A percentile compares a stretch with the other conserved stretches of the same genome.
Conservation (phyloP, 371 early-diverging fungal species). For the Funneliformis caledonium region DNA sequence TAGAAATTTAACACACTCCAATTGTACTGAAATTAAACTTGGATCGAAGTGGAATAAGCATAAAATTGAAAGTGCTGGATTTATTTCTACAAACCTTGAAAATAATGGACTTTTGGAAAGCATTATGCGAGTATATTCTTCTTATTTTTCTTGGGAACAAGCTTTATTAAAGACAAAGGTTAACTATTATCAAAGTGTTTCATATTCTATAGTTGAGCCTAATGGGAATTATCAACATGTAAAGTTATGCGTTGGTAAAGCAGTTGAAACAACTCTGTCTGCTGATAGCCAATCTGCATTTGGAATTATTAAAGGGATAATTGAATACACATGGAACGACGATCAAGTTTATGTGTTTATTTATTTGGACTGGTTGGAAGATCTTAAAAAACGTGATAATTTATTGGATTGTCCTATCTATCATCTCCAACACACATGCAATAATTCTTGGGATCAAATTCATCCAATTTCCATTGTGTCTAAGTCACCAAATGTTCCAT, state of each 20-base stretch:
- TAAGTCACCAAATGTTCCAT: background rate
- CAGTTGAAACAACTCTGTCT: conserved; percentile 4
- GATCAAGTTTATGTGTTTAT: no score
- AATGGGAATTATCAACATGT: background rate
- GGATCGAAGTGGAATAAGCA: background rate
- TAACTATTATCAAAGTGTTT: conserved; percentile 4
- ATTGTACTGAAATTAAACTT: conserved; percentile 4
- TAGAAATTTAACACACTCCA: background rate
- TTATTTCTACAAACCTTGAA: background rate
- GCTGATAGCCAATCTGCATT: no score
- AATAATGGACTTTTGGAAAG: conserved; percentile 3
- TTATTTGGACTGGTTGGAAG: no score
- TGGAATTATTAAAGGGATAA: no score
- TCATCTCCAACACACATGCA: no score
- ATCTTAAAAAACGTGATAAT: no score
- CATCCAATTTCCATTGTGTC: no score
- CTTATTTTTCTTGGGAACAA: background rate
- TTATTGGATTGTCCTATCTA: no score
- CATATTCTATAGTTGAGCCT: conserved; percentile 1
- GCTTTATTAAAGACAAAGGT: background rate
- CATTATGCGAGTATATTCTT: background rate
- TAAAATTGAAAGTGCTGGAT: background rate
- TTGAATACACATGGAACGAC: no score
- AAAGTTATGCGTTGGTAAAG: background rate
- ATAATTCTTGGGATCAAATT: background rate